Conservation (phyloP, 1,139 yeast genomes). For the Pneumocystis oryctolagi region DNA sequence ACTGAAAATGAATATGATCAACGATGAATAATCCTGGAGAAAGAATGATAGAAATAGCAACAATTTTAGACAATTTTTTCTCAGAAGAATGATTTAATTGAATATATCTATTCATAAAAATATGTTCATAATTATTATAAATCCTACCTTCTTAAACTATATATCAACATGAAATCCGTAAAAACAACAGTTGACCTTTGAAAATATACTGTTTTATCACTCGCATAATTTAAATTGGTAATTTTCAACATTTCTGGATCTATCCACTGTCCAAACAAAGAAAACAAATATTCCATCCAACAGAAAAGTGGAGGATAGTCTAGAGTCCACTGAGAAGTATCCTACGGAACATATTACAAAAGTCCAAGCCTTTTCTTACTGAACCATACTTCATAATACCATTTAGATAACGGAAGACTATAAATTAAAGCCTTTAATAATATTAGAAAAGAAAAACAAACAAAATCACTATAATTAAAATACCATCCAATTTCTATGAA, state of each 20-base stretch:
- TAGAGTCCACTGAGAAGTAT: slow-evolving; percentile 81
- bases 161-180: slow-evolving; percentile 59
- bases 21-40: slow-evolving; percentile 81
- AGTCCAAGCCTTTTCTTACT: neutral
- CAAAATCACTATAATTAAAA: neutral
- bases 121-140: slow-evolving; percentile 15
- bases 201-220: slow-evolving; percentile 55
- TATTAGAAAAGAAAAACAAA: neutral
- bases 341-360: neutral
- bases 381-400: slow-evolving; percentile 55
- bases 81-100: slow-evolving; percentile 10
- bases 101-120: slow-evolving; percentile 1
- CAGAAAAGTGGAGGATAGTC: slow-evolving; percentile 98
- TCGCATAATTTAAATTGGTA: slow-evolving; percentile 61
- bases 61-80: slow-evolving; percentile 45
- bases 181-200: slow-evolving; percentile 69
- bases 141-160: slow-evolving; percentile 52
- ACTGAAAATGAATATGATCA: slow-evolving; percentile 90
- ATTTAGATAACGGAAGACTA: slow-evolving; percentile 54
- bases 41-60: slow-evolving; percentile 66
- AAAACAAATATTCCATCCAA: slow-evolving; percentile 69
- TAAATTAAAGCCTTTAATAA: slow-evolving; percentile 43
- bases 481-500: slow-evolving; percentile 87
- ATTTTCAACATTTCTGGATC: slow-evolving; percentile 32
- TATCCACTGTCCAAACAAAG: slow-evolving; percentile 55